phyloP scores from a whole-genome alignment of 108 stramenopile species.

The Stephanodiscus minutulus region DNA sequence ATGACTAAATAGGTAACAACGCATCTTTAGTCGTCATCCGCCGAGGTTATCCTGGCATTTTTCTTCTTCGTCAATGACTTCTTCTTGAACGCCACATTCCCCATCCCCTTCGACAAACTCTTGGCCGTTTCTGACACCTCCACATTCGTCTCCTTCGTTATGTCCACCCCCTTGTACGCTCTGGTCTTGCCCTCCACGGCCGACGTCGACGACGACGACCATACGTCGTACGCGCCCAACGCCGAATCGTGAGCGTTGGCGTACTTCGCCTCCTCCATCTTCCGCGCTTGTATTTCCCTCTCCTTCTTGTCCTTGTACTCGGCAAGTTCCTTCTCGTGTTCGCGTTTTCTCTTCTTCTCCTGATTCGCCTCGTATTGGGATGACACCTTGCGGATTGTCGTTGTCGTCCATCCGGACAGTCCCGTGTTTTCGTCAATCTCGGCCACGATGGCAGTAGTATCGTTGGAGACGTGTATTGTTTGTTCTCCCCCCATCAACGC shows the following conservation, averaged over 20 bases:
- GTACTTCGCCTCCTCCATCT: constrained; percentile 82
- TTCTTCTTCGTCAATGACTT: constrained; percentile 42
- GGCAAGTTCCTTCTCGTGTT: constrained; percentile 42
- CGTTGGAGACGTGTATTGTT: constrained; percentile 21
- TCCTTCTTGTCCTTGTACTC: constrained; percentile 56
- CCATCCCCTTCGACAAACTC: constrained; percentile 53
- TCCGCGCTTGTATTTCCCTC: constrained; percentile 50
- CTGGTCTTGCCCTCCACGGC: constrained; percentile 28
- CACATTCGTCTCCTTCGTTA: constrained; percentile 54
- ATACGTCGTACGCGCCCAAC: constrained; percentile 83
- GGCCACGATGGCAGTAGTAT: background rate
- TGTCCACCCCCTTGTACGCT: constrained; percentile 83
- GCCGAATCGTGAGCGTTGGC: constrained; percentile 85
- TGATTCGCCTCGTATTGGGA: constrained; percentile 65
- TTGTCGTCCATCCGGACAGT: constrained; percentile 71
- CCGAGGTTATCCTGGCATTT: constrained; percentile 55
- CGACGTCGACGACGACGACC: constrained; percentile 33
- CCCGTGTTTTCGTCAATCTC: constrained; percentile 79
- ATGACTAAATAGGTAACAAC: background rate
- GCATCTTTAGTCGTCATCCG: constrained; percentile 56
- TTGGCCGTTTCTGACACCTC: constrained; percentile 58
- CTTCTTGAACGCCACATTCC: constrained; percentile 53
- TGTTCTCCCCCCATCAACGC: constrained; percentile 78
- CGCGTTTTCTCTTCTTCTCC: constrained; percentile 60
- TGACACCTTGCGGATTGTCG: constrained; percentile 68